A percentile compares a stretch with the other conserved stretches of the same genome.
These are phyloP conservation scores for Capsella bursapastoris DNA, from an alignment of 345 rosid genomes.

Conservation along the genomic window DNA sequence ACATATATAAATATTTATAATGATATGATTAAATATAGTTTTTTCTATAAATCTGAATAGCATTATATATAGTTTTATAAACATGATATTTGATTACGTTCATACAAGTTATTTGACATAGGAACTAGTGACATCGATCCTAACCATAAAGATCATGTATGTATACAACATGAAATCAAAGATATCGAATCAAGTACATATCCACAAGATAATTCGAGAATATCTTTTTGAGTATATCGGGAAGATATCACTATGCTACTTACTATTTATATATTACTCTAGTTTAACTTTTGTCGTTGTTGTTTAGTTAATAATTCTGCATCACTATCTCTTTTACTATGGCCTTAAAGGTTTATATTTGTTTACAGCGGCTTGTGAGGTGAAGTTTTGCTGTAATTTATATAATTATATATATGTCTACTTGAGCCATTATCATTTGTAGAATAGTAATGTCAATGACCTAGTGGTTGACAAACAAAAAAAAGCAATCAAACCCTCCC, in stretches of 20 bases:
- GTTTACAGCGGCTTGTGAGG: neutral
- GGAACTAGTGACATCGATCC: slow-evolving; percentile 21
- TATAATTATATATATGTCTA: neutral
- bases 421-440: slow-evolving; percentile 9
- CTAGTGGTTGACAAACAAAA: neutral
- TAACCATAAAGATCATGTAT: slow-evolving; percentile 1
- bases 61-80: no score
- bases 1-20: neutral
- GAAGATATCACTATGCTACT: slow-evolving; percentile 7
- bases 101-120: no score
- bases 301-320: no score
- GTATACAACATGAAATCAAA: neutral
- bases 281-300: no score
- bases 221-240: neutral
- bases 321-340: no score
- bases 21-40: neutral
- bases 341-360: neutral
- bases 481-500: neutral
- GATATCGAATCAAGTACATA: slow-evolving; percentile 23
- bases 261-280: neutral
- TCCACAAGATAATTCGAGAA: slow-evolving; percentile 23
- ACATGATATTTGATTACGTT: no score
- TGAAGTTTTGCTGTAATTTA: neutral
- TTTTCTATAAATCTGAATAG: no score
- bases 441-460: slow-evolving; percentile 1